Evolutionary conservation across 2,329 filamentous ascomycete genomes (phyloP).

Genomic region (Aspergillus sp.): DNA sequence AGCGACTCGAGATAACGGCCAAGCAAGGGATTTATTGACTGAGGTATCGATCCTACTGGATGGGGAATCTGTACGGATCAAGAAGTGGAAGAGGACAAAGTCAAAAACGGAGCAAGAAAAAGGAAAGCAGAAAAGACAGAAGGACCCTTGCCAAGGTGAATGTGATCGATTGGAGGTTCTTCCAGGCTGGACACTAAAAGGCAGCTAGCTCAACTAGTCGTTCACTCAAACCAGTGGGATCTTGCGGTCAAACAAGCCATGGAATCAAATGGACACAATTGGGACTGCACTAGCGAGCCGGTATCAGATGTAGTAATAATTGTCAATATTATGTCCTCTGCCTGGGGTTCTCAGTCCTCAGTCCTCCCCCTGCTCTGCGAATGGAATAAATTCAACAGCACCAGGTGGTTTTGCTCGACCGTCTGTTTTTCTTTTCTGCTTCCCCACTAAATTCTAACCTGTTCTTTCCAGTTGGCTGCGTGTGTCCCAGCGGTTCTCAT

Average conservation of each 20-base stretch:
- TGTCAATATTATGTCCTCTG: constrained; percentile 16
- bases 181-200: constrained; percentile 7
- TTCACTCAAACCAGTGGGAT: constrained; percentile 12
- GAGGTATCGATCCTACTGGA: constrained; percentile 16
- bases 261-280: constrained; percentile 17
- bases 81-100: background rate
- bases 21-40: constrained; percentile 19
- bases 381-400: too few species aligned
- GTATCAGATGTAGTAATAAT: constrained; percentile 24
- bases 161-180: background rate
- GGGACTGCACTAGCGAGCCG: constrained; percentile 21
- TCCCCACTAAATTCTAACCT: constrained; percentile 2
- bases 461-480: constrained; percentile 2
- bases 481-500: constrained; percentile 4
- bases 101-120: constrained; percentile 9
- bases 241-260: constrained; percentile 23
- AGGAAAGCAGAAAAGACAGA: constrained; percentile 12
- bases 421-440: background rate
- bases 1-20: constrained; percentile 12
- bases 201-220: constrained; percentile 16
- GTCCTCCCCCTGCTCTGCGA: too few species aligned
- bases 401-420: background rate
- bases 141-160: constrained; percentile 10
- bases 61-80: constrained; percentile 8
- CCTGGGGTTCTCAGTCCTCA: background rate